phyloP scores from a whole-genome alignment of 805 yeast genomes.

The Metschnikowia gruessii region DNA sequence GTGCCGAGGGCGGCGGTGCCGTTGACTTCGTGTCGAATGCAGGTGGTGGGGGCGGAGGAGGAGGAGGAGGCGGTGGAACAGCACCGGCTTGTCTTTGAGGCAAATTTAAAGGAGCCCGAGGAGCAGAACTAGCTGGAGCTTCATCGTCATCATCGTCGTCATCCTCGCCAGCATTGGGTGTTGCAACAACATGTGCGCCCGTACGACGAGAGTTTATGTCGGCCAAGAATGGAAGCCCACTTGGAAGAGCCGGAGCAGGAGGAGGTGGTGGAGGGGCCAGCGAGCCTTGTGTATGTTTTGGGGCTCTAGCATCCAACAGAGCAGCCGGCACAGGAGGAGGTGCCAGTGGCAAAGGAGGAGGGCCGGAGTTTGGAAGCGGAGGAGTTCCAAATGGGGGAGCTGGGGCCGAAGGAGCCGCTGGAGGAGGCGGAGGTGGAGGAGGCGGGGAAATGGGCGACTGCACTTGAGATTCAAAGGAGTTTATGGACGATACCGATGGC shows the following conservation, averaged over 20 bases:
- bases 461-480: conserved; percentile 14
- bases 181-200: conserved; percentile 8
- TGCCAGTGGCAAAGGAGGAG: conserved; percentile 14
- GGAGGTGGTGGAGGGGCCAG: conserved; percentile 15
- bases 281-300: conserved; percentile 4
- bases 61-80: conserved; percentile 20
- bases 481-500: conserved; percentile 22
- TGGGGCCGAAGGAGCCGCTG: background rate
- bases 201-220: conserved; percentile 17
- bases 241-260: conserved; percentile 9
- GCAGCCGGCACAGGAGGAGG: conserved; percentile 14
- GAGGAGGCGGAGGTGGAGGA: background rate
- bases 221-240: conserved; percentile 19
- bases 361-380: conserved; percentile 16
- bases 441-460: conserved; percentile 3
- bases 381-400: conserved; percentile 1
- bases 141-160: background rate
- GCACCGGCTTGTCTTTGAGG: conserved; percentile 12
- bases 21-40: conserved; percentile 14
- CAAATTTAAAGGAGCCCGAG: background rate
- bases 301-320: conserved; percentile 4
- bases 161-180: background rate
- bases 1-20: conserved; percentile 13
- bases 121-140: background rate
- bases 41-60: conserved; percentile 22